A percentile compares a stretch with the other conserved stretches of the same genome.
phyloP scores from a whole-genome alignment of 768 basidiomycete species.

The Xanthoconium stramineum region DNA sequence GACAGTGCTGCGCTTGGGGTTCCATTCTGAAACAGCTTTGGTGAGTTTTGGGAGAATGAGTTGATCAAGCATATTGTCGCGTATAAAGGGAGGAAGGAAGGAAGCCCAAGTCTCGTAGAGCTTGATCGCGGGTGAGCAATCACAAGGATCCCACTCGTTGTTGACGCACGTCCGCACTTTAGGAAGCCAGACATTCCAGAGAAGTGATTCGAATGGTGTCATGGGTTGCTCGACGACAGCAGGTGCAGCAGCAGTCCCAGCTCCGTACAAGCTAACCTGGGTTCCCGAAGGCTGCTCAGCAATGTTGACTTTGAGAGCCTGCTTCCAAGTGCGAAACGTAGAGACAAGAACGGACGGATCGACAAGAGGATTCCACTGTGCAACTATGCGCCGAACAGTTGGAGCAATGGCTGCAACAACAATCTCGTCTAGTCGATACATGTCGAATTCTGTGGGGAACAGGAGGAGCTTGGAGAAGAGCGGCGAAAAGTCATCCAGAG shows the following conservation, averaged over 20 bases:
- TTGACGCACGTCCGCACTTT: constrained; percentile 92
- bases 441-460: constrained; percentile 71
- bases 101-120: constrained; percentile 88
- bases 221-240: constrained; percentile 56
- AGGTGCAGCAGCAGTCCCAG: constrained; percentile 32
- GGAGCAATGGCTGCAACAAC: constrained; percentile 91
- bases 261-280: constrained; percentile 59
- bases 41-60: constrained; percentile 91
- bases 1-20: constrained; percentile 50
- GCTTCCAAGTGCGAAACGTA: constrained; percentile 68
- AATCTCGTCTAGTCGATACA: constrained; percentile 83
- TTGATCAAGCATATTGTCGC: constrained; percentile 94
- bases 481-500: constrained; percentile 70
- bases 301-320: constrained; percentile 57
- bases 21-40: constrained; percentile 84
- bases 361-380: constrained; percentile 80
- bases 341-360: constrained; percentile 64
- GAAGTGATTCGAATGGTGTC: constrained; percentile 92
- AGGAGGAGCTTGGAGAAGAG: constrained; percentile 72
- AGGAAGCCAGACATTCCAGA: constrained; percentile 96
- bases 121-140: constrained; percentile 71
- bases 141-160: constrained; percentile 85
- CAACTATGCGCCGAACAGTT: constrained; percentile 64
- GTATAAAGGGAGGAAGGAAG: constrained; percentile 85
- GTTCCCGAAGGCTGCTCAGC: constrained; percentile 41